These are phyloP conservation scores for Anastatica hierochuntica DNA, from an alignment of 345 rosid genomes.

Conservation along the genomic window DNA sequence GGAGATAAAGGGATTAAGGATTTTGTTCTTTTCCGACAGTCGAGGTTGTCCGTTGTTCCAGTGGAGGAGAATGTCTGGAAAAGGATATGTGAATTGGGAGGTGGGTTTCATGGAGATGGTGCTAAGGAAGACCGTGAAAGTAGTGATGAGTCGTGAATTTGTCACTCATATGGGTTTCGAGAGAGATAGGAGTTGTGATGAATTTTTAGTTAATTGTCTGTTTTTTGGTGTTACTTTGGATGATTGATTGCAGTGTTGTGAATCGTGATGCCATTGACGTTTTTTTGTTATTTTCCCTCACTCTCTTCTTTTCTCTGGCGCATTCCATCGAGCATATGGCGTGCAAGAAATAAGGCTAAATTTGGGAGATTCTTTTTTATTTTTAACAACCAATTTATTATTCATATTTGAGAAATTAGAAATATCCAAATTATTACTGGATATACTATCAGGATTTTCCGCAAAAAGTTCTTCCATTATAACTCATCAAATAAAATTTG, in stretches of 20 bases:
- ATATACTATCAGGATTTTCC: too few relatives aligned
- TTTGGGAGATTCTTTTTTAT: too few relatives aligned
- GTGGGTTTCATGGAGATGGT: conserved; percentile 79
- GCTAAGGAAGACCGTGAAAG: conserved; percentile 1
- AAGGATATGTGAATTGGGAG: conserved; percentile 62
- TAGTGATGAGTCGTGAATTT: conserved; percentile 13
- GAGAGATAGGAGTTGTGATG: too few relatives aligned
- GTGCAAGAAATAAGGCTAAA: background rate
- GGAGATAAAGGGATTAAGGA: conserved; percentile 46
- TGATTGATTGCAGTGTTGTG: too few relatives aligned
- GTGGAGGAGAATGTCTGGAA: conserved; percentile 51
- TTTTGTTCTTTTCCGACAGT: conserved; percentile 68
- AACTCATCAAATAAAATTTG: too few relatives aligned
- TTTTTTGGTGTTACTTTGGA: too few relatives aligned
- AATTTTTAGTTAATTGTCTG: background rate
- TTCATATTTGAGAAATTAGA: too few relatives aligned
- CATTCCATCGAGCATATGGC: conserved; percentile 9
- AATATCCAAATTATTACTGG: too few relatives aligned
- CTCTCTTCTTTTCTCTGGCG: background rate
- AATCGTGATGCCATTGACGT: too few relatives aligned
- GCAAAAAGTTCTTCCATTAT: too few relatives aligned
- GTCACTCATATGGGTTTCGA: background rate
- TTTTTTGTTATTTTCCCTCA: background rate
- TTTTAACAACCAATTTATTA: too few relatives aligned
- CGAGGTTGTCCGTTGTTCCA: conserved; percentile 79